Evolutionary conservation across 1,139 yeast species (phyloP).

Genomic region (Yamadazyma membranifaciens): DNA sequence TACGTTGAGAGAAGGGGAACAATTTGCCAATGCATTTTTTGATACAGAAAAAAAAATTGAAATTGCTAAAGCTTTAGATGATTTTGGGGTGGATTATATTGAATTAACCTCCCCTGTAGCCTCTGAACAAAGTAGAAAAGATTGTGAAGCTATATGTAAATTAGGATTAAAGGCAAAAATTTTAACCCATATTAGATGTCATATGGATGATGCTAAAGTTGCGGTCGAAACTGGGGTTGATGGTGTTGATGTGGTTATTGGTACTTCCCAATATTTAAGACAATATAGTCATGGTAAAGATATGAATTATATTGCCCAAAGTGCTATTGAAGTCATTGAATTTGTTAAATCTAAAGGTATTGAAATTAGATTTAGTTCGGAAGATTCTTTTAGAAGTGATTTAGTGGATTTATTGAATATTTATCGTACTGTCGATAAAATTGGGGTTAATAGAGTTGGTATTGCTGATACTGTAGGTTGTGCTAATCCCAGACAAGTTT

Average conservation of each 20-base stretch:
- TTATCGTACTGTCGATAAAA: conserved; percentile 56
- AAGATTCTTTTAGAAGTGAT: conserved; percentile 59
- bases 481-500: conserved; percentile 61
- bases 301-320: conserved; percentile 51
- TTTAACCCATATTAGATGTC: conserved; percentile 58
- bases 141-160: conserved; percentile 59
- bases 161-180: conserved; percentile 53
- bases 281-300: conserved; percentile 56
- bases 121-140: conserved; percentile 53
- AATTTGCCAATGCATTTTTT: conserved; percentile 59
- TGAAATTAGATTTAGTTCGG: conserved; percentile 56
- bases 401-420: conserved; percentile 57
- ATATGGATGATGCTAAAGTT: conserved; percentile 58
- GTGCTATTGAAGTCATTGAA: conserved; percentile 56
- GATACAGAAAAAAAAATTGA: conserved; percentile 52
- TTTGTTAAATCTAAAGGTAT: conserved; percentile 58
- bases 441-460: conserved; percentile 60
- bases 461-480: conserved; percentile 64
- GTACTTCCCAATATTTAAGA: conserved; percentile 55
- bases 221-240: conserved; percentile 63
- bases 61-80: conserved; percentile 58
- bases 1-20: conserved; percentile 61
- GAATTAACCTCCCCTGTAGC: conserved; percentile 61
- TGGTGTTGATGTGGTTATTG: conserved; percentile 60
- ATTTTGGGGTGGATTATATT: conserved; percentile 59